A percentile compares a stretch with the other conserved stretches of the same genome.
Evolutionary conservation across 2,329 filamentous ascomycete species (phyloP).

Genomic region (Aphanocladium album): DNA sequence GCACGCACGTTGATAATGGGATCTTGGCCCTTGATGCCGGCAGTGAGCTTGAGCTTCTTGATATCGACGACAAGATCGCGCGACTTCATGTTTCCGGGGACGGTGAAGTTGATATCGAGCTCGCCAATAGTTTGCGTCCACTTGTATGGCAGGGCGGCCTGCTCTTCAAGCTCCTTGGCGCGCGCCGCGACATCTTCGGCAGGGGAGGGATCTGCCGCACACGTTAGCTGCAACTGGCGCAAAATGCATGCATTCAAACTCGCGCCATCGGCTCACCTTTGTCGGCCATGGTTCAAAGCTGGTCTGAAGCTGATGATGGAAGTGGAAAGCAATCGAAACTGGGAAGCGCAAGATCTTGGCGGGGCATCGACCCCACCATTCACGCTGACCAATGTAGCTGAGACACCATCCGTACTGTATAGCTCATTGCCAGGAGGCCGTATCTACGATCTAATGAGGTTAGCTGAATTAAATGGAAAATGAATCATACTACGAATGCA

Average conservation of each 20-base stretch:
- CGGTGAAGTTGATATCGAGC: constrained; percentile 70
- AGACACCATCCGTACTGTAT: background rate
- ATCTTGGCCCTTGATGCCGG: constrained; percentile 82
- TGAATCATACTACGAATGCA: too few species aligned
- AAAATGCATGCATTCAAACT: background rate
- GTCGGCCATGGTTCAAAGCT: constrained; percentile 32
- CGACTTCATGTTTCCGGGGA: constrained; percentile 80
- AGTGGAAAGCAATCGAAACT: constrained; percentile 11
- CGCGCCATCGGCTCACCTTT: constrained; percentile 28
- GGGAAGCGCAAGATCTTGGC: constrained; percentile 11
- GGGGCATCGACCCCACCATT: constrained; percentile 10
- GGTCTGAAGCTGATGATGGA: background rate
- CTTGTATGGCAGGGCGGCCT: constrained; percentile 86
- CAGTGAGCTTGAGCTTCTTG: constrained; percentile 70
- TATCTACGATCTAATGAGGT: background rate
- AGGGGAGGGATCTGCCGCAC: constrained; percentile 43
- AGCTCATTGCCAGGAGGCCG: background rate
- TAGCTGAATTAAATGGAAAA: background rate
- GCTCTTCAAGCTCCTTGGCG: constrained; percentile 77
- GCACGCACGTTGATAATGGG: constrained; percentile 69
- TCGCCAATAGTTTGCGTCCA: constrained; percentile 93
- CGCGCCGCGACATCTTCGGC: constrained; percentile 54
- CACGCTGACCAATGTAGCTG: background rate
- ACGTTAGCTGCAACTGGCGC: background rate
- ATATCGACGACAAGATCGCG: constrained; percentile 79